Conservation (phyloP, 1,139 yeast genomes). For the Hyphopichia pseudoburtonii region DNA sequence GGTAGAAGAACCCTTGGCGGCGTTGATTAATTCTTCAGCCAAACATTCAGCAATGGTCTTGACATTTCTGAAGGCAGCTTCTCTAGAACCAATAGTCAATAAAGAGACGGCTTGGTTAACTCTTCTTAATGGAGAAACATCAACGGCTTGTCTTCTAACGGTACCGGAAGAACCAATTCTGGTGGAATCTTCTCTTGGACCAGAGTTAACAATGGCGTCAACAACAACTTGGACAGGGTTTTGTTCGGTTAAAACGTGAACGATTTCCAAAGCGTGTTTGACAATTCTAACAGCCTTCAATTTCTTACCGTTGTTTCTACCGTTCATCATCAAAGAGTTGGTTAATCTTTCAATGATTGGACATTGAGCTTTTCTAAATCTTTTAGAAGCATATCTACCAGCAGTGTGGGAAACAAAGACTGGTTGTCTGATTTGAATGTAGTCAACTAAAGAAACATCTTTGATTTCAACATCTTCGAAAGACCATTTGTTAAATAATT, state of each 20-base stretch:
- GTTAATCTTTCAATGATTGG: conserved; percentile 99
- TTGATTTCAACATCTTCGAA: conserved; percentile 96
- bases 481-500: conserved; percentile 99
- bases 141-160: conserved; percentile 99
- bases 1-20: conserved; percentile 99
- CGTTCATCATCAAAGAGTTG: conserved; percentile 99
- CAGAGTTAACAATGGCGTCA: conserved; percentile 99
- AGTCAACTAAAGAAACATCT: conserved; percentile 97
- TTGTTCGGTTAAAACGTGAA: conserved; percentile 95
- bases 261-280: conserved; percentile 98
- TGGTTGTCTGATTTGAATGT: conserved; percentile 97
- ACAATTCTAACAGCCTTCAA: conserved; percentile 99
- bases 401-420: conserved; percentile 99
- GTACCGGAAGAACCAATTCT: conserved; percentile 99
- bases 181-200: conserved; percentile 99
- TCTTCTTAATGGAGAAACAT: conserved; percentile 99
- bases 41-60: conserved; percentile 99
- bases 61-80: conserved; percentile 99
- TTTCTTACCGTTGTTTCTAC: conserved; percentile 99
- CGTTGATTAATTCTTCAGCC: conserved; percentile 99
- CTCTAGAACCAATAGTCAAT: conserved; percentile 99
- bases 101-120: conserved; percentile 99
- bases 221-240: conserved; percentile 99
- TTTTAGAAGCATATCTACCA: conserved; percentile 99
- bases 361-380: conserved; percentile 99